Evolutionary conservation across 306 rosid species (phyloP).

Genomic region (Potentilla sterilis): DNA sequence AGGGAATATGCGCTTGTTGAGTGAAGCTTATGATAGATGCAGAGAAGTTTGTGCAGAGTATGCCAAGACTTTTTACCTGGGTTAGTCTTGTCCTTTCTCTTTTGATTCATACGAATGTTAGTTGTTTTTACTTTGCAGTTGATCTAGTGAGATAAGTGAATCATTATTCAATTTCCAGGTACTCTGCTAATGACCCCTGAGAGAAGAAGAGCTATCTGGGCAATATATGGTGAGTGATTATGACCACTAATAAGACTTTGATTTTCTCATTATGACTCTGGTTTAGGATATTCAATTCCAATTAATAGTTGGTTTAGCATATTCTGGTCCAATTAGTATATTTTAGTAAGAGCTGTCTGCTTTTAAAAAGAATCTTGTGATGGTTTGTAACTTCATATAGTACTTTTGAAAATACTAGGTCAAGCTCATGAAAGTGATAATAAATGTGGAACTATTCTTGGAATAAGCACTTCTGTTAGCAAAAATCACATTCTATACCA

Average conservation of each 20-base stretch:
- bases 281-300: not conserved
- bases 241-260: conserved; percentile 10
- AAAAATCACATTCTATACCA: not conserved
- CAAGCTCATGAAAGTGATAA: not conserved
- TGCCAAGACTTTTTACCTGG: conserved; percentile 89
- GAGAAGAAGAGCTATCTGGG: conserved; percentile 83
- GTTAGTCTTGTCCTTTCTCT: conserved; percentile 34
- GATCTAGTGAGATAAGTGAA: not conserved
- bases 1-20: conserved; percentile 59
- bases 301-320: not conserved
- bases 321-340: not conserved
- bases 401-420: not conserved
- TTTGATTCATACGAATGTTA: not conserved
- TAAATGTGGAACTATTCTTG: not conserved
- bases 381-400: not conserved
- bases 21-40: conserved; percentile 72
- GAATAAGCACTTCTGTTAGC: not conserved
- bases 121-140: not conserved
- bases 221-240: conserved; percentile 72
- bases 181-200: conserved; percentile 84
- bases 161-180: conserved; percentile 41
- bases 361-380: not conserved
- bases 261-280: not conserved
- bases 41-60: conserved; percentile 92
- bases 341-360: not conserved